Evolutionary conservation across 495 filamentous ascomycete species (phyloP).

Genomic region (Penicillium bovifimosum): DNA sequence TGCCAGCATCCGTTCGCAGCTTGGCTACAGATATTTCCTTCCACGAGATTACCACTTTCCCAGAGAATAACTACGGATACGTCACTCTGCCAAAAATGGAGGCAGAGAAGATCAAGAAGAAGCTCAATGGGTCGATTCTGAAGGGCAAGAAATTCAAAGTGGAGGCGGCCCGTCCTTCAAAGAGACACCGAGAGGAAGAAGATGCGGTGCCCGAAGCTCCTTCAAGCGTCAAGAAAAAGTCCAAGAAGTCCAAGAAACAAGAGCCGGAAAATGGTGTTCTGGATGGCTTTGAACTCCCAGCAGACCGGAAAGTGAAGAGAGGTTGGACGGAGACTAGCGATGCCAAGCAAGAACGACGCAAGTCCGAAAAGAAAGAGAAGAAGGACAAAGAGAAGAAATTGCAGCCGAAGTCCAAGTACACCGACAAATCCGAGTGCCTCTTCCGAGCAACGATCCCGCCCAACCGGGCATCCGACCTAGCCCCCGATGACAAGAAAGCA

Average conservation of each 20-base stretch:
- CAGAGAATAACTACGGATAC: conserved; percentile 85
- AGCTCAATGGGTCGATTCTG: conserved; percentile 81
- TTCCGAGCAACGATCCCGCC: conserved; percentile 74
- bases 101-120: conserved; percentile 84
- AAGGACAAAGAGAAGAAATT: conserved; percentile 52
- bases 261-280: conserved; percentile 56
- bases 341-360: conserved; percentile 46
- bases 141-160: conserved; percentile 82
- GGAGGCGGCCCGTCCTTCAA: conserved; percentile 66
- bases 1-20: conserved; percentile 61
- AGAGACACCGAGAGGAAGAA: conserved; percentile 38
- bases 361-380: conserved; percentile 43
- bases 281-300: conserved; percentile 64
- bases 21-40: conserved; percentile 76
- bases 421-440: conserved; percentile 69
- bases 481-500: conserved; percentile 34
- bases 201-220: conserved; percentile 9
- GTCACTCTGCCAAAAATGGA: conserved; percentile 73
- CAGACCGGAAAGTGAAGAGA: conserved; percentile 73
- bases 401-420: conserved; percentile 68
- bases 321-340: conserved; percentile 75
- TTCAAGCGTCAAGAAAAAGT: conserved; percentile 35
- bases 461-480: conserved; percentile 36
- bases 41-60: conserved; percentile 77
- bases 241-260: conserved; percentile 61